Percentiles rank a stretch among this genome's conserved stretches.
Conservation (phyloP, 2,329 filamentous ascomycete genomes). For the Uncinocarpus reesii region DNA sequence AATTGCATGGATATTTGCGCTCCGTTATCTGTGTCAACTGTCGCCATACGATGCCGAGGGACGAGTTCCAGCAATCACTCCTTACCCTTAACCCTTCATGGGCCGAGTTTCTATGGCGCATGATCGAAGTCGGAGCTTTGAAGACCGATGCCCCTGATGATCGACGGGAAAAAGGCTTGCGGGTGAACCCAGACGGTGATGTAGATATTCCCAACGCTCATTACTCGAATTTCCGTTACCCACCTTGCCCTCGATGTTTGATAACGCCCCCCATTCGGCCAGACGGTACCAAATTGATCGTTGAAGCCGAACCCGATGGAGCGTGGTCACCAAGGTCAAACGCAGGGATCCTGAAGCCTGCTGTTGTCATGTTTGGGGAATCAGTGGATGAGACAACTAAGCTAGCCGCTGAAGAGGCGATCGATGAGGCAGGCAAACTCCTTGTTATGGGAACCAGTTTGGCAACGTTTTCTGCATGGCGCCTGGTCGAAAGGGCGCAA, state of each 20-base stretch:
- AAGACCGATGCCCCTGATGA: conserved; percentile 66
- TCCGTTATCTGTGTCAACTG: conserved; percentile 74
- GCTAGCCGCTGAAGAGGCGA: conserved; percentile 62
- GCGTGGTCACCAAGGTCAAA: conserved; percentile 59
- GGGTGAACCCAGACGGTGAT: conserved; percentile 87
- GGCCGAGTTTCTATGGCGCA: conserved; percentile 63
- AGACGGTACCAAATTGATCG: conserved; percentile 47
- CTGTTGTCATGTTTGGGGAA: conserved; percentile 94
- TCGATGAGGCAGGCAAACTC: conserved; percentile 65
- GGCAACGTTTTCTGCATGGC: conserved; percentile 91
- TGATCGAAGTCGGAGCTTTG: conserved; percentile 63
- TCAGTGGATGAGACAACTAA: conserved; percentile 64
- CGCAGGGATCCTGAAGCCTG: conserved; percentile 79
- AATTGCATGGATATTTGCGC: conserved; percentile 84
- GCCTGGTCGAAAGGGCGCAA: conserved; percentile 71
- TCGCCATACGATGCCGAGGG: conserved; percentile 57
- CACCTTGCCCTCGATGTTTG: conserved; percentile 74
- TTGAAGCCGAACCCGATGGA: conserved; percentile 68
- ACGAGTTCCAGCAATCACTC: conserved; percentile 65
- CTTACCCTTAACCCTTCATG: conserved; percentile 75
- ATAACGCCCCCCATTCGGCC: conserved; percentile 47
- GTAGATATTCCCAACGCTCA: conserved; percentile 79
- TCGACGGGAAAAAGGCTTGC: conserved; percentile 57
- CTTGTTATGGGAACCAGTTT: conserved; percentile 80
- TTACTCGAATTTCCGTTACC: conserved; percentile 84